phyloP scores from a whole-genome alignment of 345 rosid genomes.

The Acer negundo region DNA sequence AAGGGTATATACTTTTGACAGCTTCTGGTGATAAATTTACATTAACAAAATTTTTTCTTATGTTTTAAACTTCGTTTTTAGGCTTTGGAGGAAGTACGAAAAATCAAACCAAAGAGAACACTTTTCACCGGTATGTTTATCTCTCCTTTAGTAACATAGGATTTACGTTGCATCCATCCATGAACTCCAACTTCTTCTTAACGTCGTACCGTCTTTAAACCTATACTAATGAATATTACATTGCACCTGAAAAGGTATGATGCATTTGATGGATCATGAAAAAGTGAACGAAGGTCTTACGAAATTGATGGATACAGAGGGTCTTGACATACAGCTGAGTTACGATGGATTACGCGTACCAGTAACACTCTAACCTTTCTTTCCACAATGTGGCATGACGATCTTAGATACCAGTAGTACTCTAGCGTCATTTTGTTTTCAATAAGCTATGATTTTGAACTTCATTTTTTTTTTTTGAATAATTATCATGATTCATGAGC shows the following conservation, averaged over 20 bases:
- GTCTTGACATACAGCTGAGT: conserved; percentile 75
- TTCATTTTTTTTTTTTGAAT: too few species aligned
- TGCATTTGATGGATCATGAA: conserved; percentile 97
- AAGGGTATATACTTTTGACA: conserved; percentile 45
- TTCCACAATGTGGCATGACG: background rate
- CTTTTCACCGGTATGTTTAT: conserved; percentile 71
- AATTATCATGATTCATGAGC: conserved; percentile 4
- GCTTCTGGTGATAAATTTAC: conserved; percentile 5
- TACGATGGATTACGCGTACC: conserved; percentile 85
- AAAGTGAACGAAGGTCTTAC: conserved; percentile 55
- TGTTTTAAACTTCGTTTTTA: conserved; percentile 23
- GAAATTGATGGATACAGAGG: conserved; percentile 65
- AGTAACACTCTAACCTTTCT: conserved; percentile 45
- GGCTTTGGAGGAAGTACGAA: conserved; percentile 86
- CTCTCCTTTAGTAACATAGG: background rate
- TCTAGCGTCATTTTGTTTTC: background rate
- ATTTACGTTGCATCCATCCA: background rate
- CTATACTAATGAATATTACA: background rate
- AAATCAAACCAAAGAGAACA: conserved; percentile 80
- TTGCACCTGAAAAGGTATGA: conserved; percentile 61
- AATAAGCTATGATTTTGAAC: background rate
- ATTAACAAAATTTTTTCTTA: background rate
- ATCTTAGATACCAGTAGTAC: background rate
- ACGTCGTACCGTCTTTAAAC: background rate
- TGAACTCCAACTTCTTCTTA: background rate